Evolutionary conservation across 306 rosid species (phyloP).

Genomic region (Cucurbita argyrosperma): DNA sequence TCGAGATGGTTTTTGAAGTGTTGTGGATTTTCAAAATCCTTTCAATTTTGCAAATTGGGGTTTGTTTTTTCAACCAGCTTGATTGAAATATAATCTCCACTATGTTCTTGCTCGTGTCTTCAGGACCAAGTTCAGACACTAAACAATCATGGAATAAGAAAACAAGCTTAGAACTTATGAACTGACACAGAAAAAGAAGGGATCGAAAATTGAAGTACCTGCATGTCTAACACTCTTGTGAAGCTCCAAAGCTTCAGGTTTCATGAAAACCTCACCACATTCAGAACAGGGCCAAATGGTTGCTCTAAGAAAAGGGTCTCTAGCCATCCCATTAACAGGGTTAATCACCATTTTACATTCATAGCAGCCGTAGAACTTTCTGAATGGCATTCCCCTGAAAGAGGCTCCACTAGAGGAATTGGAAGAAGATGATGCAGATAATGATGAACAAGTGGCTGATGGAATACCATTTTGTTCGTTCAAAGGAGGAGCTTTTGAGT

Average conservation of each 20-base stretch:
- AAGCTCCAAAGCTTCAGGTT: constrained; percentile 64
- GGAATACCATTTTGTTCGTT: constrained; percentile 44
- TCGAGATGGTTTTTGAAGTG: constrained; percentile 59
- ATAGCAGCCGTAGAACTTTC: constrained; percentile 86
- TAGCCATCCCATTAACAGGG: constrained; percentile 69
- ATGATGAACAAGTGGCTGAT: constrained; percentile 41
- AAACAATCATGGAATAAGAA: not conserved
- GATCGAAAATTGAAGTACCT: constrained; percentile 25
- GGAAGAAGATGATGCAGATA: constrained; percentile 31
- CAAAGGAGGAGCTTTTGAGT: constrained; percentile 44
- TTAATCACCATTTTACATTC: constrained; percentile 97
- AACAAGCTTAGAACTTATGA: not conserved
- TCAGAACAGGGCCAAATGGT: constrained; percentile 76
- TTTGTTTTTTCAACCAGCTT: constrained; percentile 84
- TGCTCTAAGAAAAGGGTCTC: constrained; percentile 71
- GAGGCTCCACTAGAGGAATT: constrained; percentile 48
- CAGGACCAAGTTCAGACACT: constrained; percentile 87
- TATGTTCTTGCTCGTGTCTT: constrained; percentile 98
- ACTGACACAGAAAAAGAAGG: not conserved
- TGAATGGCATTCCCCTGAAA: constrained; percentile 70
- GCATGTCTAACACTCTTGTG: constrained; percentile 86
- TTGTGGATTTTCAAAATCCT: constrained; percentile 83
- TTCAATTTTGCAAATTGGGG: constrained; percentile 80
- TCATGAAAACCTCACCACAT: constrained; percentile 82
- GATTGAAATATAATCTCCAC: constrained; percentile 96